phyloP scores from a whole-genome alignment of 495 filamentous ascomycete species.

The Trichocladium uniseriatum region DNA sequence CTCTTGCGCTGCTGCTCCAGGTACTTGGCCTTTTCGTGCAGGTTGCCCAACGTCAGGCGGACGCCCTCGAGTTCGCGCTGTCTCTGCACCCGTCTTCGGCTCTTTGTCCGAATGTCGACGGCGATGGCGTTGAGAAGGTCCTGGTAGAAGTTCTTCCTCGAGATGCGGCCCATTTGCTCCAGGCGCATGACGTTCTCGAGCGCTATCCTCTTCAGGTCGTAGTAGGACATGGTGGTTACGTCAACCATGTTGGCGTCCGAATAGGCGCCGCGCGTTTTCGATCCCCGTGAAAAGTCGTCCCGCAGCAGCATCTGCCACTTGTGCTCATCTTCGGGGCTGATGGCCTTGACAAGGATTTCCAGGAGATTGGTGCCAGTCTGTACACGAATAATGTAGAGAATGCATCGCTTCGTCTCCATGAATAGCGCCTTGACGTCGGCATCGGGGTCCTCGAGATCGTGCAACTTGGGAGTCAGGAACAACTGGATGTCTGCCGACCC shows the following conservation, averaged over 20 bases:
- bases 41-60: conserved; percentile 66
- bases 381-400: conserved; percentile 95
- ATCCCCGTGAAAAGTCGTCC: conserved; percentile 68
- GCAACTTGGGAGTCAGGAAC: conserved; percentile 82
- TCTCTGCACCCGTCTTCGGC: conserved; percentile 80
- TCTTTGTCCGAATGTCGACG: conserved; percentile 93
- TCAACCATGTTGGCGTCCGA: conserved; percentile 85
- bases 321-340: conserved; percentile 76
- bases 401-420: conserved; percentile 95
- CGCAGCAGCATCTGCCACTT: conserved; percentile 73
- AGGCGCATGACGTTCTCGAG: conserved; percentile 90
- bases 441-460: conserved; percentile 87
- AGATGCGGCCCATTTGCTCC: conserved; percentile 76
- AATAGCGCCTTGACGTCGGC: conserved; percentile 84
- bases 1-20: conserved; percentile 90
- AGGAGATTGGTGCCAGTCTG: conserved; percentile 86
- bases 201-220: conserved; percentile 82
- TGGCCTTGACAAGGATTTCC: conserved; percentile 89
- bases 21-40: conserved; percentile 87
- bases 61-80: conserved; percentile 86
- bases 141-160: conserved; percentile 88
- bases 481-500: conserved; percentile 85
- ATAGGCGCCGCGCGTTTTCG: conserved; percentile 70
- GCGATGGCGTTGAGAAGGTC: conserved; percentile 95
- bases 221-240: conserved; percentile 81